Percentiles rank a stretch among this genome's conserved stretches.
Conservation (phyloP, 2,329 filamentous ascomycete genomes). For the Zasmidium cellare region DNA sequence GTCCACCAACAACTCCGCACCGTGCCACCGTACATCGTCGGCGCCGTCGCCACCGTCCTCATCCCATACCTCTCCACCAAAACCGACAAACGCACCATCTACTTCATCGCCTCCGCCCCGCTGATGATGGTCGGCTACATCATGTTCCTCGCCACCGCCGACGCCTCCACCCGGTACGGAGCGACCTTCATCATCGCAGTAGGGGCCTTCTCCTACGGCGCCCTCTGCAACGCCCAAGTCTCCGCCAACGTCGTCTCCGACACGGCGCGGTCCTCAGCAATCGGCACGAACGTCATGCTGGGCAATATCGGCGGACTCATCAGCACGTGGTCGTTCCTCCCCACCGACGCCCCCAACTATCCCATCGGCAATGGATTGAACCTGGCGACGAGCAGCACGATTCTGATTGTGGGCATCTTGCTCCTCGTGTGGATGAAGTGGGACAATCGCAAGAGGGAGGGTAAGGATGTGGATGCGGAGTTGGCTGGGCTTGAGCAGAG, state of each 20-base stretch:
- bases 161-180: constrained; percentile 61
- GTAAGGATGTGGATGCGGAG: constrained; percentile 56
- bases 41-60: constrained; percentile 65
- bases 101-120: constrained; percentile 61
- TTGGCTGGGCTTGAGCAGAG: constrained; percentile 54
- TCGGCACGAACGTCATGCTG: constrained; percentile 69
- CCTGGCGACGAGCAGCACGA: constrained; percentile 59
- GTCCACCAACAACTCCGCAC: constrained; percentile 69
- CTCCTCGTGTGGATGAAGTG: constrained; percentile 62
- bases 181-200: constrained; percentile 69
- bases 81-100: constrained; percentile 59
- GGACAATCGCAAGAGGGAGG: constrained; percentile 61
- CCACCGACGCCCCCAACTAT: constrained; percentile 64
- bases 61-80: constrained; percentile 64
- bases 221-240: constrained; percentile 66
- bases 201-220: constrained; percentile 64
- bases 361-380: constrained; percentile 72
- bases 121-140: constrained; percentile 69
- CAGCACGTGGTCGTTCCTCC: constrained; percentile 43
- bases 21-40: constrained; percentile 69
- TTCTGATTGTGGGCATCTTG: constrained; percentile 52
- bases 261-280: constrained; percentile 66
- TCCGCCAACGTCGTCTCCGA: constrained; percentile 72
- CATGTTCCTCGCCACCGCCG: constrained; percentile 63
- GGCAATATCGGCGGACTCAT: constrained; percentile 65